Percentiles rank a stretch among this genome's conserved stretches.
phyloP scores from a whole-genome alignment of 805 yeast genomes.

The Barnettozyma pratensis region DNA sequence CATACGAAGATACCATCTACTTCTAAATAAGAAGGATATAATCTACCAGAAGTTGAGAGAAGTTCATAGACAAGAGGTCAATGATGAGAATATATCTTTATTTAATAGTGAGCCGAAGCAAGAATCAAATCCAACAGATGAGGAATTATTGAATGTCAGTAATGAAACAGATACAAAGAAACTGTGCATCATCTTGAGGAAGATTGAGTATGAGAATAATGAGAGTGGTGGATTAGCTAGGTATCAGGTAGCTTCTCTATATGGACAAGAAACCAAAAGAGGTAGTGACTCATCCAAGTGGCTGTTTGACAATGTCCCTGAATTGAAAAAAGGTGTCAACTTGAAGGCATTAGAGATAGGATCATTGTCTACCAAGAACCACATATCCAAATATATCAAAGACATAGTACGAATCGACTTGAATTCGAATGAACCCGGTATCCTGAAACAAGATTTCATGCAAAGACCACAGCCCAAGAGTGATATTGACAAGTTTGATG shows the following conservation, averaged over 20 bases:
- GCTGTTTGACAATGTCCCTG: slow-evolving; percentile 66
- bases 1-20: slow-evolving; percentile 71
- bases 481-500: slow-evolving; percentile 45
- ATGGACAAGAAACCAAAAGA: slow-evolving; percentile 70
- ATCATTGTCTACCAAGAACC: slow-evolving; percentile 62
- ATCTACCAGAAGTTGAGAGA: slow-evolving; percentile 32
- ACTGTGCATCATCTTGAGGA: slow-evolving; percentile 36
- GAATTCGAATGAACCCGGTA: slow-evolving; percentile 70
- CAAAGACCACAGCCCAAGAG: slow-evolving; percentile 53
- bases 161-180: slow-evolving; percentile 12
- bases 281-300: slow-evolving; percentile 92
- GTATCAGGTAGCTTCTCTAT: slow-evolving; percentile 81
- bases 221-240: slow-evolving; percentile 70
- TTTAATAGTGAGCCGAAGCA: slow-evolving; percentile 8
- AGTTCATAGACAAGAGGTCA: slow-evolving; percentile 17
- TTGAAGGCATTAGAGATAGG: slow-evolving; percentile 75
- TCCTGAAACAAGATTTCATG: slow-evolving; percentile 81
- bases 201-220: slow-evolving; percentile 56
- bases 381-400: slow-evolving; percentile 40
- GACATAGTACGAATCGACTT: slow-evolving; percentile 62
- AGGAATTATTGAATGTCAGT: slow-evolving; percentile 13
- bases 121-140: slow-evolving; percentile 11
- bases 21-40: slow-evolving; percentile 50
- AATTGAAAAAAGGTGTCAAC: slow-evolving; percentile 14
- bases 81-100: slow-evolving; percentile 20